Evolutionary conservation across 345 rosid genomes (phyloP).

Genomic region (Camelina neglecta): DNA sequence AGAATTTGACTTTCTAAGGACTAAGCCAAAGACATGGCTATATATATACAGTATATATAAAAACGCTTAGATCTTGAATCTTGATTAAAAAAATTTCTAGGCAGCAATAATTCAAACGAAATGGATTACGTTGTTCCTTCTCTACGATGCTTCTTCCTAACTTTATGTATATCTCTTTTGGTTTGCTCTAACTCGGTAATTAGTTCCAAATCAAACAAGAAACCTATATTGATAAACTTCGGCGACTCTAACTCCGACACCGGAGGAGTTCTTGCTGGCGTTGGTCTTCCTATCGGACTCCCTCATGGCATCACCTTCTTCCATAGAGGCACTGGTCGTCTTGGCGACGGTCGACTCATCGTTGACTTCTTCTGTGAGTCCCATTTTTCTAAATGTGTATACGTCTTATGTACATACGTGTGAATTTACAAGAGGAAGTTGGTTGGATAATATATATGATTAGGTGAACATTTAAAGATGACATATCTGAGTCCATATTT

Average conservation of each 20-base stretch:
- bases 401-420: no score
- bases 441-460: neutral
- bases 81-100: neutral
- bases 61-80: conserved; percentile 14
- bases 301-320: conserved; percentile 63
- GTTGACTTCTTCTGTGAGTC: conserved; percentile 66
- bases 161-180: conserved; percentile 32
- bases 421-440: no score
- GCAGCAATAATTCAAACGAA: neutral
- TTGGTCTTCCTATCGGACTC: conserved; percentile 48
- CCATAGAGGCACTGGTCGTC: conserved; percentile 52
- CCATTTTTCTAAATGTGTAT: neutral
- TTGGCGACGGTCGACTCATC: conserved; percentile 59
- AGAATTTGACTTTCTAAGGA: conserved; percentile 10
- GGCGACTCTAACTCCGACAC: conserved; percentile 69
- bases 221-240: conserved; percentile 52
- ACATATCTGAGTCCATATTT: conserved; percentile 51
- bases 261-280: conserved; percentile 52
- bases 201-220: conserved; percentile 31
- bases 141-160: conserved; percentile 31
- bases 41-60: neutral
- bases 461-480: conserved; percentile 54
- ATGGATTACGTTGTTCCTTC: conserved; percentile 9
- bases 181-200: conserved; percentile 22
- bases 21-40: neutral